Evolutionary conservation across 352 stramenopile genomes (phyloP).

Genomic region (Phytophthora pini): DNA sequence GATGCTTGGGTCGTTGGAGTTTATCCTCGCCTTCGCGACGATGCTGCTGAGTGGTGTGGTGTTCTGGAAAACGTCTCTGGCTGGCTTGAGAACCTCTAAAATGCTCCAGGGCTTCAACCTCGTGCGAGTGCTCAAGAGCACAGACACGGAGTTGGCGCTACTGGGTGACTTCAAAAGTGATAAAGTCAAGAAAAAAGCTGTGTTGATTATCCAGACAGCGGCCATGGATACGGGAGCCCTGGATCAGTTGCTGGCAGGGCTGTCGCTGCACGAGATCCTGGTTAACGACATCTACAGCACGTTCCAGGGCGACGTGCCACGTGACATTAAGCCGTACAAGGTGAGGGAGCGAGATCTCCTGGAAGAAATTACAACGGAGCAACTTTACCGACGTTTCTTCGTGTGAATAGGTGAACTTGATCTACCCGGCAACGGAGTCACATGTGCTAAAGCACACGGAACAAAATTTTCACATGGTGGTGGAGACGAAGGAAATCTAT

Average conservation of each 20-base stretch:
- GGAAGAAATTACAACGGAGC: not conserved
- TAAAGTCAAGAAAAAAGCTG: conserved; percentile 56
- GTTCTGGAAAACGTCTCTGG: not conserved
- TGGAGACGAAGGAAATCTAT: conserved; percentile 85
- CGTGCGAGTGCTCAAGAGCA: conserved; percentile 69
- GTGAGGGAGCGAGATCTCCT: conserved; percentile 22
- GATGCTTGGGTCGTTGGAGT: not conserved
- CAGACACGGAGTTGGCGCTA: conserved; percentile 71
- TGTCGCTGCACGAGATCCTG: conserved; percentile 76
- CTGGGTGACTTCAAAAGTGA: conserved; percentile 78
- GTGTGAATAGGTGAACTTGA: conserved; percentile 69
- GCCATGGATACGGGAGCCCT: conserved; percentile 58
- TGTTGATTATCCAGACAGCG: conserved; percentile 75
- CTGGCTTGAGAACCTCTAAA: conserved; percentile 32
- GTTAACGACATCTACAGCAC: conserved; percentile 88
- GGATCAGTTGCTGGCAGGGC: conserved; percentile 41
- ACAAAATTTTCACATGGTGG: conserved; percentile 82
- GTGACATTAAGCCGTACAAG: conserved; percentile 78
- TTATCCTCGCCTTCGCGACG: not conserved
- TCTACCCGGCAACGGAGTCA: conserved; percentile 80
- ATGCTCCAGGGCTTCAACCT: conserved; percentile 64
- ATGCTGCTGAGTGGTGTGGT: not conserved
- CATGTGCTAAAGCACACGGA: conserved; percentile 87
- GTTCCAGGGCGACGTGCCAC: conserved; percentile 70
- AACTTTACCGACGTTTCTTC: no score